phyloP scores from a whole-genome alignment of 1,139 yeast genomes.

The Geotrichum reessii region DNA sequence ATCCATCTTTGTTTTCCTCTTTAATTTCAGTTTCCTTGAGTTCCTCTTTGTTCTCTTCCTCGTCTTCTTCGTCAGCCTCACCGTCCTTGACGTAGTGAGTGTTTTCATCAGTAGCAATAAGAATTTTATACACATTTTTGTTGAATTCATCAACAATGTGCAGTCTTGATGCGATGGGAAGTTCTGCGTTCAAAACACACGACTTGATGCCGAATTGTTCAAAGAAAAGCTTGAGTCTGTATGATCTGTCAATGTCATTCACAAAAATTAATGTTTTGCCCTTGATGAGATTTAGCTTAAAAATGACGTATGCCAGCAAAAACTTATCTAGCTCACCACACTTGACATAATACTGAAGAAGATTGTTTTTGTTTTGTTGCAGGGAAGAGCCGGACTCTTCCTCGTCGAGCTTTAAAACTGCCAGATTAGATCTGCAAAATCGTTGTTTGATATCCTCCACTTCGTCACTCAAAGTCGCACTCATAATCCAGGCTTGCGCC shows the following conservation, averaged over 20 bases:
- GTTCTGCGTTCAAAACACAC: constrained; percentile 84
- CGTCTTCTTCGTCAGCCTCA: constrained; percentile 42
- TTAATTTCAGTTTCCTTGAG: constrained; percentile 21
- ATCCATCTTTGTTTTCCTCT: constrained; percentile 23
- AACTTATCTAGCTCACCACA: constrained; percentile 90
- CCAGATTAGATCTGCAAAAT: constrained; percentile 76
- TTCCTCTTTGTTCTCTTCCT: constrained; percentile 26
- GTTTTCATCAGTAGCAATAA: constrained; percentile 94
- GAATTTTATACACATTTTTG: constrained; percentile 74
- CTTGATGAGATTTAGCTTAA: constrained; percentile 79
- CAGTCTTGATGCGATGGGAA: constrained; percentile 86
- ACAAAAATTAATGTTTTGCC: constrained; percentile 92
- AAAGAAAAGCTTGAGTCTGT: constrained; percentile 79
- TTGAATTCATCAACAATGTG: constrained; percentile 95
- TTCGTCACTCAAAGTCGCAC: constrained; percentile 91
- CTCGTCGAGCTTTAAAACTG: constrained; percentile 62
- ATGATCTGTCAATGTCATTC: constrained; percentile 91
- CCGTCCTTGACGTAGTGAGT: constrained; percentile 46
- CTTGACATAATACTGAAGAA: constrained; percentile 80
- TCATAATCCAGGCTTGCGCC: constrained; percentile 88
- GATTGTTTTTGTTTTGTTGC: constrained; percentile 42
- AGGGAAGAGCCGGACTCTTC: constrained; percentile 41
- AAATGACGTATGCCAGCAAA: constrained; percentile 80
- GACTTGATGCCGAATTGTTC: constrained; percentile 92
- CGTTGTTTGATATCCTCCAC: constrained; percentile 65